Evolutionary conservation across 805 yeast genomes (phyloP).

Genomic region (Metahyphopichia silvanorum): DNA sequence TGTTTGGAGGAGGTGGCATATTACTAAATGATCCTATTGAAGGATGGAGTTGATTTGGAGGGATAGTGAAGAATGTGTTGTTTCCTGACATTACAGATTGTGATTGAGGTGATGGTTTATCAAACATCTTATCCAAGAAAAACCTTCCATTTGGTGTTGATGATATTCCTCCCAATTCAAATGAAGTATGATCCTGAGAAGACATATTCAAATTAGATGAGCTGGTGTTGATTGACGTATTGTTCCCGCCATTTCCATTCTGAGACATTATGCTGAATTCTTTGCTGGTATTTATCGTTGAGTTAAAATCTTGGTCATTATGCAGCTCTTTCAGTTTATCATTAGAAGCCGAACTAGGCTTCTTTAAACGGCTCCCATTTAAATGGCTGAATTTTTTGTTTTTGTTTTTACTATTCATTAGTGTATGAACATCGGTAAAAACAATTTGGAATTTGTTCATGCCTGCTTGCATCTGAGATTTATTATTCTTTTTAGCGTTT

Average conservation of each 20-base stretch:
- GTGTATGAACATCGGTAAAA: slow-evolving; percentile 35
- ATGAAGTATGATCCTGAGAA: slow-evolving; percentile 37
- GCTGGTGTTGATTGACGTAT: slow-evolving; percentile 26
- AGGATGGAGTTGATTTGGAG: slow-evolving; percentile 3
- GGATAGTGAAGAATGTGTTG: slow-evolving; percentile 10
- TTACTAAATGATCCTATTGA: too few species aligned
- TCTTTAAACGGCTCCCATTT: slow-evolving; percentile 1
- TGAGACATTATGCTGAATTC: slow-evolving; percentile 29
- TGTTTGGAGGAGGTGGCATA: slow-evolving; percentile 32
- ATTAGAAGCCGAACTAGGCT: background rate
- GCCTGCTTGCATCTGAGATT: slow-evolving; percentile 34
- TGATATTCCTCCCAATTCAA: slow-evolving; percentile 34
- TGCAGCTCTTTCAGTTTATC: slow-evolving; percentile 1
- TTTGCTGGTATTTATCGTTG: slow-evolving; percentile 14
- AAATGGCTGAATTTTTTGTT: slow-evolving; percentile 2
- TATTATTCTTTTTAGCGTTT: slow-evolving; percentile 8
- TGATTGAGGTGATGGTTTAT: slow-evolving; percentile 35
- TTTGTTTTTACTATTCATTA: slow-evolving; percentile 19
- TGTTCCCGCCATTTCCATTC: slow-evolving; percentile 8
- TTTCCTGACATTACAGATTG: slow-evolving; percentile 10
- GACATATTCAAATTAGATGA: slow-evolving; percentile 26
- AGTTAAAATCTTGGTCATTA: slow-evolving; percentile 10
- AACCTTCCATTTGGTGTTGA: slow-evolving; percentile 41
- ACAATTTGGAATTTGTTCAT: slow-evolving; percentile 47
- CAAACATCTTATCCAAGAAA: slow-evolving; percentile 37